A percentile compares a stretch with the other conserved stretches of the same genome.
Conservation (phyloP, 192 early-diverging fungal species). For the Coemansia aciculifera region DNA sequence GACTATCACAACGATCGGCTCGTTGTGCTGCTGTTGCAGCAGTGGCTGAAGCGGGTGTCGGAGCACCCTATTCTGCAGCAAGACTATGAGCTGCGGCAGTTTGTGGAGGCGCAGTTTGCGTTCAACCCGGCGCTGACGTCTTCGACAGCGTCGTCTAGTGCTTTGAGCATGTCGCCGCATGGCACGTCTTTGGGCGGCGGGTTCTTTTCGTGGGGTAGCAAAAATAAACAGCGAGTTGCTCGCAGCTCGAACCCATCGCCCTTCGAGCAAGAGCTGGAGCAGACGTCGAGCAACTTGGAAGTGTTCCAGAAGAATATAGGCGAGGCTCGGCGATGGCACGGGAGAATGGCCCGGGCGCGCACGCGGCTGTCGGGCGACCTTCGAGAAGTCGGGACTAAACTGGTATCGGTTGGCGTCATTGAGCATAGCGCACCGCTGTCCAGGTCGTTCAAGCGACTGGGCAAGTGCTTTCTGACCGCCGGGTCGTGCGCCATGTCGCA, state of each 20-base stretch:
- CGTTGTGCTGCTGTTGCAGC: slow-evolving; percentile 50
- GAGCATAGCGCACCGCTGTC: slow-evolving; percentile 39
- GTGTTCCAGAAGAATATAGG: slow-evolving; percentile 37
- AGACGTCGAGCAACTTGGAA: slow-evolving; percentile 34
- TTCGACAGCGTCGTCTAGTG: slow-evolving; percentile 12
- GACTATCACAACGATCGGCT: slow-evolving; percentile 56
- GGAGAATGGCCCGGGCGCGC: slow-evolving; percentile 47
- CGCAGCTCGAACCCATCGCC: slow-evolving; percentile 30
- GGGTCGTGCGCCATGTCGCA: slow-evolving; percentile 39
- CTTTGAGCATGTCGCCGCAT: slow-evolving; percentile 31
- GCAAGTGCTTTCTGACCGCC: slow-evolving; percentile 39
- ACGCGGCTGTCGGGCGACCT: slow-evolving; percentile 36
- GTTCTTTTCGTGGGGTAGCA: slow-evolving; percentile 45
- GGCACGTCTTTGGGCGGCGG: slow-evolving; percentile 24
- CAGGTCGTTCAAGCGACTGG: slow-evolving; percentile 46
- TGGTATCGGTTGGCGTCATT: slow-evolving; percentile 41
- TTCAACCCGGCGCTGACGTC: slow-evolving; percentile 47
- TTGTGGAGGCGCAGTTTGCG: slow-evolving; percentile 58
- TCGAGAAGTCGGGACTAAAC: slow-evolving; percentile 42
- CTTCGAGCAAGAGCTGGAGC: slow-evolving; percentile 46
- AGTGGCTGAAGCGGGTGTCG: slow-evolving; percentile 51
- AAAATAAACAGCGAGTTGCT: slow-evolving; percentile 22
- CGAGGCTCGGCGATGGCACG: slow-evolving; percentile 46
- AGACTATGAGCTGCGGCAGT: slow-evolving; percentile 59
- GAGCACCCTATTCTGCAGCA: slow-evolving; percentile 49